Percentiles rank a stretch among this genome's conserved stretches.
phyloP scores from a whole-genome alignment of 2,329 filamentous ascomycete genomes.

The Cercospora citrullina region DNA sequence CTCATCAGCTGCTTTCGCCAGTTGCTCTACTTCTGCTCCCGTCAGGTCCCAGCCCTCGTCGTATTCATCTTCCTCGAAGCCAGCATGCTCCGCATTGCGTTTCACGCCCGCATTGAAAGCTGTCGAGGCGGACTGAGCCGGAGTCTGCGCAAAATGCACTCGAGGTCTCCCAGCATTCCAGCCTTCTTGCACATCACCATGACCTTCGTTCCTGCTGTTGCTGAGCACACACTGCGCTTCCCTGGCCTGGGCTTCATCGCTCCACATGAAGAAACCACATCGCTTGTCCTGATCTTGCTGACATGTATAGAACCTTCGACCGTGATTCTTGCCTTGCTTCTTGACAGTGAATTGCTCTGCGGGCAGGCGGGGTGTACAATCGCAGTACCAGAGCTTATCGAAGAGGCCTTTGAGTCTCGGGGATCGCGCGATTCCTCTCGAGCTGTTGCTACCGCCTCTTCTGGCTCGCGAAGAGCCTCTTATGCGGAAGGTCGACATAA shows the following conservation, averaged over 20 bases:
- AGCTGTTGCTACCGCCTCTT: conserved; percentile 12
- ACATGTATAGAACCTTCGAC: conserved; percentile 57
- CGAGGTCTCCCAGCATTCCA: conserved; percentile 31
- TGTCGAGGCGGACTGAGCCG: conserved; percentile 27
- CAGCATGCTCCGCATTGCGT: conserved; percentile 32
- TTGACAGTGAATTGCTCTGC: conserved; percentile 58
- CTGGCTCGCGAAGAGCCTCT: conserved; percentile 4
- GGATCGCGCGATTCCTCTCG: conserved; percentile 4
- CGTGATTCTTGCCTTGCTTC: conserved; percentile 58
- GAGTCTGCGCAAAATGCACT: not conserved
- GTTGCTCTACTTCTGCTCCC: conserved; percentile 39
- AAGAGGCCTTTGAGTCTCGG: conserved; percentile 34
- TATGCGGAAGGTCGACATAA: not conserved
- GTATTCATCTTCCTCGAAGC: conserved; percentile 27
- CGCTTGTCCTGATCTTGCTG: conserved; percentile 50
- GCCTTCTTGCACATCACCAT: conserved; percentile 29
- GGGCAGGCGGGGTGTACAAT: conserved; percentile 56
- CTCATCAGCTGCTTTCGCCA: conserved; percentile 32
- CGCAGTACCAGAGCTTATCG: conserved; percentile 52
- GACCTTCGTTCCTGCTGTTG: conserved; percentile 52
- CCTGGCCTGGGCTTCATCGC: conserved; percentile 53
- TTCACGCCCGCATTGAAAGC: conserved; percentile 31
- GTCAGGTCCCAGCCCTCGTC: conserved; percentile 39
- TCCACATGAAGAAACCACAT: conserved; percentile 62
- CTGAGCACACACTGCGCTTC: conserved; percentile 50